Evolutionary conservation across 208 protist genomes (phyloP), one percentile per base, ranked within the genome.

Genomic region (Leishmania lainsoni): DNA sequence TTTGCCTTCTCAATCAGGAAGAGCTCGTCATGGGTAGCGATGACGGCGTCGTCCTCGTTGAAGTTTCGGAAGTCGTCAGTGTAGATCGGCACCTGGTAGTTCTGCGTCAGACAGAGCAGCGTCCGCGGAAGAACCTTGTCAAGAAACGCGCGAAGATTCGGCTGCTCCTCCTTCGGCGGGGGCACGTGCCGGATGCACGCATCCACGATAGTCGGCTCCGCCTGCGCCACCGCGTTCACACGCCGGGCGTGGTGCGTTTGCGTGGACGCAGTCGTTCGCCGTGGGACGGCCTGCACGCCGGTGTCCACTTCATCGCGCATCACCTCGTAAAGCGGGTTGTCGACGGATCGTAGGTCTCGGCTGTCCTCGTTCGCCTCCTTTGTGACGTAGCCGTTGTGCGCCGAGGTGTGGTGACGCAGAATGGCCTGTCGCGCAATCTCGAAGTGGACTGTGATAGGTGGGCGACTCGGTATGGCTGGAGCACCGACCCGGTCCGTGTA

Each of bases 291-390:
- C 87, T 98, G 94, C 48, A 98, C 93, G 22, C 85, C 91, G 26
- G 90, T 81, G 63, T 97, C 90, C 35, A 96, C 91, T 80, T 96
- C 93, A 42, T 94, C 83, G 14, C 90, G 89, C 56, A 88, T 71
- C 16, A 94, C 76, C 49, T 91, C 87, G 77, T 95, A 96, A 35
- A 94, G 82, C 4, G 89, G 85, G 72, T 95, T 95, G 42, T 81
- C 79, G 22, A 87, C 84, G 0, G 87, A 90, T 61, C 94, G 94
- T 35, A 94, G 79, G 78, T 97, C 93, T 54, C 94, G 91, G 75
- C 92, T 93, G 85, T 97, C 94, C 79, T 97, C 94, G 77, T 91
- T 95, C 1, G 94, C 94, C 75, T 97, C 94, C 81, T 95, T 95
- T 5, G 92, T 94, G 42, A 97, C 69, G 79, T 90, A 95, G 77